phyloP scores from a whole-genome alignment of 129 eudicot species.

The Flaveria bidentis region DNA sequence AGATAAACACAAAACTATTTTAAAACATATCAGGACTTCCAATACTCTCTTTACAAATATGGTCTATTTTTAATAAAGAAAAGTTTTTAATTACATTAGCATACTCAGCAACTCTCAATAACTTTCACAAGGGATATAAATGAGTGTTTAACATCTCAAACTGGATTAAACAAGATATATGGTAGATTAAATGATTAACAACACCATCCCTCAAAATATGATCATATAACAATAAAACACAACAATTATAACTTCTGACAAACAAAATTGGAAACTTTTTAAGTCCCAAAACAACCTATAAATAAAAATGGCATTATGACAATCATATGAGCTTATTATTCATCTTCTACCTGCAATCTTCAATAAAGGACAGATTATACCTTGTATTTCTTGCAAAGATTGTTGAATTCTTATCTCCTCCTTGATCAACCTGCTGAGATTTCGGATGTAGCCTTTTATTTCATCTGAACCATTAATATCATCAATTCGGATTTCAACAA shows the following conservation, averaged over 20 bases:
- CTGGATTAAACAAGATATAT: too few relatives aligned
- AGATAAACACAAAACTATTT: too few relatives aligned
- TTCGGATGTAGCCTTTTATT: constrained; percentile 57
- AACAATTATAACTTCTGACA: neutral
- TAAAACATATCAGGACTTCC: too few relatives aligned
- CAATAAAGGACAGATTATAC: constrained; percentile 79
- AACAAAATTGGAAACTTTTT: constrained; percentile 34
- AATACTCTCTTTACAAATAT: too few relatives aligned
- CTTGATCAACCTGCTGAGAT: constrained; percentile 60
- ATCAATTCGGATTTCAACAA: constrained; percentile 67
- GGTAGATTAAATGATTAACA: too few relatives aligned
- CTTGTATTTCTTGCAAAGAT: constrained; percentile 86
- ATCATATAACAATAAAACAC: constrained; percentile 22
- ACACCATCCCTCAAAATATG: constrained; percentile 10
- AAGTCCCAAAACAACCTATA: constrained; percentile 11
- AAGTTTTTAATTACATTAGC: too few relatives aligned
- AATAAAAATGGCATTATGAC: neutral
- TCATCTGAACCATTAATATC: constrained; percentile 60
- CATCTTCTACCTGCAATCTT: constrained; percentile 78
- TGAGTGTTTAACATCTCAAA: too few relatives aligned
- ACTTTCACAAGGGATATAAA: too few relatives aligned
- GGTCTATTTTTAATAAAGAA: too few relatives aligned
- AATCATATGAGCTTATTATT: constrained; percentile 3
- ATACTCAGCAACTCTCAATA: too few relatives aligned
- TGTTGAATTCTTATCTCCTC: constrained; percentile 82